These are phyloP conservation scores for Passalora sequoiae DNA, from an alignment of 2,329 filamentous ascomycete genomes.

Conservation along the genomic window DNA sequence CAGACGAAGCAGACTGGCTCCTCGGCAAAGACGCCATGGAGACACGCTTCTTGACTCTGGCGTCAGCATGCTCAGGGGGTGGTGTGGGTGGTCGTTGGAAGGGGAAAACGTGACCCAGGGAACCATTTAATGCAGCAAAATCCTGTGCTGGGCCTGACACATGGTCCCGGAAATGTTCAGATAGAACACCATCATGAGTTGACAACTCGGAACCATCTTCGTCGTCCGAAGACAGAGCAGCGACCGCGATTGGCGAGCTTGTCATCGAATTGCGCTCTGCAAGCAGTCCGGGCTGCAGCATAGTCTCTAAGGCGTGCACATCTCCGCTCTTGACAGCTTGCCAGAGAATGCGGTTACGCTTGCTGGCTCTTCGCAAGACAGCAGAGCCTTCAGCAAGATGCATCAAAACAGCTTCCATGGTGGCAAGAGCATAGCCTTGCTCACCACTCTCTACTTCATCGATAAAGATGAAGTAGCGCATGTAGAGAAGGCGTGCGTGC, in stretches of 20 bases:
- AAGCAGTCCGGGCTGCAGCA: constrained; percentile 61
- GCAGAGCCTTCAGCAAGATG: constrained; percentile 81
- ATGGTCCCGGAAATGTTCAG: neutral
- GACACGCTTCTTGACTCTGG: constrained; percentile 66
- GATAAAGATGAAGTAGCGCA: constrained; percentile 95
- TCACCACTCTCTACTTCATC: constrained; percentile 96
- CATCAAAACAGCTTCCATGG: constrained; percentile 86
- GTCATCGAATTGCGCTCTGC: constrained; percentile 16
- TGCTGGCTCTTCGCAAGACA: constrained; percentile 75
- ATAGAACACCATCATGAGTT: neutral
- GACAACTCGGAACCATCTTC: constrained; percentile 18
- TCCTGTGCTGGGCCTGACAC: constrained; percentile 11
- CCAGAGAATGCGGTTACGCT: constrained; percentile 81
- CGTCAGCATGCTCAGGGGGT: constrained; percentile 42
- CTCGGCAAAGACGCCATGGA: constrained; percentile 71
- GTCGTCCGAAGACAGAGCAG: constrained; percentile 20
- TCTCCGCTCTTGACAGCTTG: constrained; percentile 76
- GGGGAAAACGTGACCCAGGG: constrained; percentile 80
- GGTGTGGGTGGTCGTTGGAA: constrained; percentile 63
- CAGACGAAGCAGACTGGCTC: constrained; percentile 82
- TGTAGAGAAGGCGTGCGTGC: constrained; percentile 85
- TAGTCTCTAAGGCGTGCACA: constrained; percentile 65
- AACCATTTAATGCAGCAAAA: constrained; percentile 37
- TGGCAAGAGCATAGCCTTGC: constrained; percentile 92
- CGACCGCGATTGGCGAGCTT: constrained; percentile 17